Evolutionary conservation across 2,329 filamentous ascomycete genomes (phyloP).

Genomic region (Fusarium goolgardi): DNA sequence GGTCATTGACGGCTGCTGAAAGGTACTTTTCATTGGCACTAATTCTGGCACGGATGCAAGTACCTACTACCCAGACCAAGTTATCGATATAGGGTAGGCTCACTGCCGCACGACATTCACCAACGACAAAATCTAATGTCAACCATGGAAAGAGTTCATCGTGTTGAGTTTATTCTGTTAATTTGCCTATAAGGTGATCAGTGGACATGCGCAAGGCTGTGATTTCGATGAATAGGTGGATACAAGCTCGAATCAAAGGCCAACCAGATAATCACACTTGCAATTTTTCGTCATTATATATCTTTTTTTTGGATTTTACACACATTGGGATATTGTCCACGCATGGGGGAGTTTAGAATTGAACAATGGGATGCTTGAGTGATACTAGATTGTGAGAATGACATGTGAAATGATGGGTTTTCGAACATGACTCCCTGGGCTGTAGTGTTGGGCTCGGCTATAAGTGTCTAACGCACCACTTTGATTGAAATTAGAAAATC

Average conservation of each 20-base stretch:
- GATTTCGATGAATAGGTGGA: not conserved
- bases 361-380: no score
- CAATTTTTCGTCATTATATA: rapidly evolving
- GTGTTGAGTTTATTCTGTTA: not conserved
- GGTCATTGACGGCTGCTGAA: not conserved
- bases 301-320: not conserved
- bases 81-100: not conserved
- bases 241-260: not conserved
- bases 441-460: not conserved
- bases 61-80: not conserved
- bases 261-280: not conserved
- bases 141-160: not conserved
- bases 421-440: not conserved
- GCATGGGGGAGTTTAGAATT: no score
- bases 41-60: not conserved
- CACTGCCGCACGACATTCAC: not conserved
- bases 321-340: no score
- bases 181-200: not conserved
- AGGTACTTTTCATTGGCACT: not conserved
- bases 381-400: not conserved
- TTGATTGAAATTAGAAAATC: constrained; percentile 1
- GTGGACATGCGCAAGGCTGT: not conserved
- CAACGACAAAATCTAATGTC: not conserved
- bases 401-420: not conserved
- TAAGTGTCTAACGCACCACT: not conserved